A percentile compares a stretch with the other conserved stretches of the same genome.
These are phyloP conservation scores for Magnaporthiopsis incrustans DNA, from an alignment of 2,329 filamentous ascomycete genomes.

Conservation along the genomic window DNA sequence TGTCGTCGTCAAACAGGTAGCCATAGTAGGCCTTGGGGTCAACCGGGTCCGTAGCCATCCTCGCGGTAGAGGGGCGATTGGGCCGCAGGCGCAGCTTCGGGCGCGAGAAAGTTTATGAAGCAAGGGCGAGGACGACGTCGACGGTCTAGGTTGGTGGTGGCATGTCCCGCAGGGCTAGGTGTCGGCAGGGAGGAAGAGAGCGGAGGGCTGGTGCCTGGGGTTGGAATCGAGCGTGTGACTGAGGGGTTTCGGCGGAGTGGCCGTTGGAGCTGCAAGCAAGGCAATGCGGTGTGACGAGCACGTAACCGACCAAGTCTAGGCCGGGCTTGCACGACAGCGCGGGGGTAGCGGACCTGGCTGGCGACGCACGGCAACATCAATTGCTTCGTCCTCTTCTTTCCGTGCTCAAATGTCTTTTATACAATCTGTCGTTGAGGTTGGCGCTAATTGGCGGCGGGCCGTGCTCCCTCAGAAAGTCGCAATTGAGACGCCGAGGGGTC, in stretches of 20 bases:
- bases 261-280: background rate
- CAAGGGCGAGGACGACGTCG: conserved; percentile 9
- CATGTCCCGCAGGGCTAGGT: background rate
- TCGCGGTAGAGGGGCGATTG: background rate
- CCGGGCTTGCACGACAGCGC: background rate
- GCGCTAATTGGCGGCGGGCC: background rate
- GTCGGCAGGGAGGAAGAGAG: background rate
- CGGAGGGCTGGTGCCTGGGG: background rate
- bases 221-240: background rate
- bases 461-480: background rate
- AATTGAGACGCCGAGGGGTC: background rate
- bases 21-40: conserved; percentile 43
- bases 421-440: background rate
- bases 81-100: conserved; percentile 7
- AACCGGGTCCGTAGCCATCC: conserved; percentile 19
- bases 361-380: background rate
- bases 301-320: background rate
- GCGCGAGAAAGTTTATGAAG: conserved; percentile 8
- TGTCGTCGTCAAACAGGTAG: conserved; percentile 60
- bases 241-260: background rate
- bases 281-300: background rate
- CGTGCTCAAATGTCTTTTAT: background rate
- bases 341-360: background rate
- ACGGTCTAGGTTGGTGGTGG: background rate
- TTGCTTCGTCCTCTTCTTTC: background rate